These are phyloP conservation scores for Zymoseptoria passerinii DNA, from an alignment of 2,329 filamentous ascomycete genomes.

Conservation along the genomic window DNA sequence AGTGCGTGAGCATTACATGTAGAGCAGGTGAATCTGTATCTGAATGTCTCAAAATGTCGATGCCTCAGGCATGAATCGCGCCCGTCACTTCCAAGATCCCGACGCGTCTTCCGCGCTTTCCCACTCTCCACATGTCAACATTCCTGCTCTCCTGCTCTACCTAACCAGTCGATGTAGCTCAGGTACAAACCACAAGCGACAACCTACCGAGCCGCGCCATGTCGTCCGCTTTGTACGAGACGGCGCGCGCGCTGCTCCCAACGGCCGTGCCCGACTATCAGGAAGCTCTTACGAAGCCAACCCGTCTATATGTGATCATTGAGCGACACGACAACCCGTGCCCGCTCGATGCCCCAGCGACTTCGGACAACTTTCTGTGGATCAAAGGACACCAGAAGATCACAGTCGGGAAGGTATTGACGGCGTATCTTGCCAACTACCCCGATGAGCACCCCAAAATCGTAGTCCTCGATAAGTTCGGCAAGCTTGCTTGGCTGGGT, in stretches of 20 bases:
- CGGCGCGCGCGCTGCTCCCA: conserved; percentile 1
- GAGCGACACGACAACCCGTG: not conserved
- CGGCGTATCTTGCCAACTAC: not conserved
- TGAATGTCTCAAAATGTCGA: no score
- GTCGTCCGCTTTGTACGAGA: not conserved
- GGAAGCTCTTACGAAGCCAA: not conserved
- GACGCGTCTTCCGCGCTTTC: no score
- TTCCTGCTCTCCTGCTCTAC: no score
- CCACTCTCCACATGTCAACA: no score
- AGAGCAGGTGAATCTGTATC: no score
- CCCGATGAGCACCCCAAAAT: not conserved
- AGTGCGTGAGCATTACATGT: no score
- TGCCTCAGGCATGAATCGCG: no score
- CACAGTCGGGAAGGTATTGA: not conserved
- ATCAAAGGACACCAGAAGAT: not conserved
- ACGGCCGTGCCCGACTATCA: not conserved
- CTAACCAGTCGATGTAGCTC: no score
- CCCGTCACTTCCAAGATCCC: no score
- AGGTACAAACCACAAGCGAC: not conserved
- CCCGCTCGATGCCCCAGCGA: not conserved
- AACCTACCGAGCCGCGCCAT: not conserved
- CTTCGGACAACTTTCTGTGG: conserved; percentile 1
- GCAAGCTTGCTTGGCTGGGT: not conserved
- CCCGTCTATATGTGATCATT: not conserved
- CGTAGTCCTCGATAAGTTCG: not conserved